A percentile compares a stretch with the other conserved stretches of the same genome.
These are phyloP conservation scores for Mrakia frigida DNA, from an alignment of 768 basidiomycete species.

Conservation along the genomic window DNA sequence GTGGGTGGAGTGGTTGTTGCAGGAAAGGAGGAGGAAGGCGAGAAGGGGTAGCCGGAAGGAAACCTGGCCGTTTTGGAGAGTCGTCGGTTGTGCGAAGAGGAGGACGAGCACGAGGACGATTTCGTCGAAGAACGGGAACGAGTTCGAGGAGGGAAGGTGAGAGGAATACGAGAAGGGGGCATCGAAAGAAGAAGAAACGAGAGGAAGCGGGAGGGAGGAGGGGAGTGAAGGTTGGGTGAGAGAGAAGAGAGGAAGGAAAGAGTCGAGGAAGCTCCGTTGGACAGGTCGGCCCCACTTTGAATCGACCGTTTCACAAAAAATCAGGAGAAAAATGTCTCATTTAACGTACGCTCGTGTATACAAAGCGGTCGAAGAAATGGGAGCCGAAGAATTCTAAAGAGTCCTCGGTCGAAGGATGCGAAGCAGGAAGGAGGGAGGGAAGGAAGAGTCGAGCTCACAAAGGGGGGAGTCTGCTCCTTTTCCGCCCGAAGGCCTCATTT, in stretches of 20 bases:
- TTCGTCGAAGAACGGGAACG: not conserved
- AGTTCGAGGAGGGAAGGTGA: constrained; percentile 12
- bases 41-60: not conserved
- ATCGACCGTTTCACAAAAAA: no score
- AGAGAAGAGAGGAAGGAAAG: no score
- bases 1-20: not conserved
- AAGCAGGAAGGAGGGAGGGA: no score
- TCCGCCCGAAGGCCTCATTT: not conserved
- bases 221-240: no score
- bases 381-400: no score
- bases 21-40: not conserved
- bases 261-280: no score
- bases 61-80: not conserved
- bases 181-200: not conserved
- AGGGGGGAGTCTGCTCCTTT: not conserved
- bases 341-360: no score
- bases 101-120: not conserved
- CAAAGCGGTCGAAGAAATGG: no score
- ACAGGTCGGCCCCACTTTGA: no score
- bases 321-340: no score
- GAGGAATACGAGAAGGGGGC: constrained; percentile 7
- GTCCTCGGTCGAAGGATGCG: no score
- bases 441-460: not conserved
- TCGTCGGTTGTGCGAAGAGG: not conserved
- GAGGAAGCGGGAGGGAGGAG: not conserved